Percentiles rank a stretch among this genome's conserved stretches.
Evolutionary conservation across 805 yeast species (phyloP).

Genomic region (Candida saitoana): DNA sequence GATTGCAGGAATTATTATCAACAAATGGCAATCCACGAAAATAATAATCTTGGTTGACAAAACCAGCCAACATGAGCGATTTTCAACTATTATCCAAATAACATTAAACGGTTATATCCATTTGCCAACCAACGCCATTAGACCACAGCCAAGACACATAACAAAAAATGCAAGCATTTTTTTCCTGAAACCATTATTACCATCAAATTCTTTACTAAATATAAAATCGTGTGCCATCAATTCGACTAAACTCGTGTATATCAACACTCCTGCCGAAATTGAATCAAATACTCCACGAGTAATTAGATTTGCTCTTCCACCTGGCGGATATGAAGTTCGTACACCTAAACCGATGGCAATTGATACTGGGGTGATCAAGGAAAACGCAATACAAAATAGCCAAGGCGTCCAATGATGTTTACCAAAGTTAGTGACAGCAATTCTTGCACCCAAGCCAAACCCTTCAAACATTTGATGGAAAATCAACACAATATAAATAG

Average conservation of each 20-base stretch:
- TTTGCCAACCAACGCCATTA: constrained; percentile 73
- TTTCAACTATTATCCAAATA: too few relatives aligned
- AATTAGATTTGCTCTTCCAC: constrained; percentile 54
- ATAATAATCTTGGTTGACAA: too few relatives aligned
- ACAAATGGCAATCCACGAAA: too few relatives aligned
- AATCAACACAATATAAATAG: constrained; percentile 62
- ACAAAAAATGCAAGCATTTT: constrained; percentile 50
- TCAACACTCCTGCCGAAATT: constrained; percentile 70
- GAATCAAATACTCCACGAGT: constrained; percentile 73
- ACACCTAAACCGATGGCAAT: constrained; percentile 78
- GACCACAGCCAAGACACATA: constrained; percentile 65
- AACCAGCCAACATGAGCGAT: too few relatives aligned
- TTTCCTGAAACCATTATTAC: constrained; percentile 46
- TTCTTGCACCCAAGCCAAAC: constrained; percentile 75
- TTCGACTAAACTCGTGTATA: constrained; percentile 76
- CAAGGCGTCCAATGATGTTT: constrained; percentile 48
- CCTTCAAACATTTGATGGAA: constrained; percentile 87
- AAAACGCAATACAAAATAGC: constrained; percentile 48
- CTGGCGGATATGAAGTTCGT: constrained; percentile 56
- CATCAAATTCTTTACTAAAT: constrained; percentile 59
- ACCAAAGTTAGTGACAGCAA: constrained; percentile 24
- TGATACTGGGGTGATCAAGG: constrained; percentile 67
- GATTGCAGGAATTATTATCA: too few relatives aligned
- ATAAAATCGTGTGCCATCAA: constrained; percentile 75
- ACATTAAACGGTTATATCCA: constrained; percentile 35